phyloP scores from a whole-genome alignment of 2,329 filamentous ascomycete species.

The Colletotrichum cuscutae region DNA sequence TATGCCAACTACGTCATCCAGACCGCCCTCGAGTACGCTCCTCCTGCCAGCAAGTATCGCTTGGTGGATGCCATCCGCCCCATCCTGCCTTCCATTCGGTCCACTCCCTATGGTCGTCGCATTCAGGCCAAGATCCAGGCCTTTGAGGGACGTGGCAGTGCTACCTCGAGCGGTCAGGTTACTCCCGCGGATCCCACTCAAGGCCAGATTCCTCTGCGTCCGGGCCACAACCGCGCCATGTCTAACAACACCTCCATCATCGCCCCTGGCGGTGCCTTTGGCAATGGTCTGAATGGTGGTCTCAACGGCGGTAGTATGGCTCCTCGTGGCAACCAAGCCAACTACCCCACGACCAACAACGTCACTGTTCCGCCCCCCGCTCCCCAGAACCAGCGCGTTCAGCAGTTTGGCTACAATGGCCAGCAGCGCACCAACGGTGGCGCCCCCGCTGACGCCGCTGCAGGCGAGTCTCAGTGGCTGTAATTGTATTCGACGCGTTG shows the following conservation, averaged over 20 bases:
- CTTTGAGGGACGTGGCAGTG: conserved; percentile 60
- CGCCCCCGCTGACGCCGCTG: conserved; percentile 38
- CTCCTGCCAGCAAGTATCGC: conserved; percentile 75
- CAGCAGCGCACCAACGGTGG: conserved; percentile 25
- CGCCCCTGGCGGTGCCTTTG: conserved; percentile 39
- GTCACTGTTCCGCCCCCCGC: conserved; percentile 45
- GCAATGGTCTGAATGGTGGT: conserved; percentile 43
- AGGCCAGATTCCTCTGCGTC: conserved; percentile 63
- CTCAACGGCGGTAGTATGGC: conserved; percentile 38
- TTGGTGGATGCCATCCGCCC: conserved; percentile 89
- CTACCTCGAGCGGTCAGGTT: conserved; percentile 58
- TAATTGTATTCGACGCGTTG: conserved; percentile 41
- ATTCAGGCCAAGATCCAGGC: conserved; percentile 88
- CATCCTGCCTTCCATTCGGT: conserved; percentile 84
- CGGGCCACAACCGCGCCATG: conserved; percentile 54
- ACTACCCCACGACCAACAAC: conserved; percentile 46
- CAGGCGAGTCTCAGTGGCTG: conserved; percentile 51
- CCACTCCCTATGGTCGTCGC: conserved; percentile 93
- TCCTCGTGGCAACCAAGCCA: conserved; percentile 46
- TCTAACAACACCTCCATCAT: conserved; percentile 52
- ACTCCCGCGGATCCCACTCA: conserved; percentile 64
- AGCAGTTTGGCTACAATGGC: conserved; percentile 25
- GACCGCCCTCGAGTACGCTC: conserved; percentile 89
- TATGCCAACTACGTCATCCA: conserved; percentile 99
- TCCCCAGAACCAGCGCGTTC: conserved; percentile 24